A percentile compares a stretch with the other conserved stretches of the same genome.
Conservation (phyloP, 768 basidiomycete species). For the Macrocybe gigantea region DNA sequence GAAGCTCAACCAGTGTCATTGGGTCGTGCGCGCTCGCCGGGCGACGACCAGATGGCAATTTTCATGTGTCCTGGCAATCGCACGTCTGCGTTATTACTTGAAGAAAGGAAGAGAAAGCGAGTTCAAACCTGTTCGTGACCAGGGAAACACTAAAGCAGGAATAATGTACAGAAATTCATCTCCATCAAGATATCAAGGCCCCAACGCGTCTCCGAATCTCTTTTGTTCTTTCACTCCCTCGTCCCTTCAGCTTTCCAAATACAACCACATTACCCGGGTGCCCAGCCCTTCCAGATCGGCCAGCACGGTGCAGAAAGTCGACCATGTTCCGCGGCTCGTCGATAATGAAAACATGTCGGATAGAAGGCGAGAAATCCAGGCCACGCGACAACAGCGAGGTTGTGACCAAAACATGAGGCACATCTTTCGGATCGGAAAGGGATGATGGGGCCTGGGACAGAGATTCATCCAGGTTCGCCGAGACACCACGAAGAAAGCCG, state of each 20-base stretch:
- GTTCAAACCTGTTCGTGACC: too few species aligned
- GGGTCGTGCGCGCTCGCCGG: too few species aligned
- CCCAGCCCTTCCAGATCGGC: slow-evolving; percentile 75
- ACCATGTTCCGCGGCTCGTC: slow-evolving; percentile 88
- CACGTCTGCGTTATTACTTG: too few species aligned
- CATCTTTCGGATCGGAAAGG: slow-evolving; percentile 22
- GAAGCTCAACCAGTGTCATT: too few species aligned
- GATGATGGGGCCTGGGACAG: slow-evolving; percentile 1
- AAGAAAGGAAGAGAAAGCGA: too few species aligned
- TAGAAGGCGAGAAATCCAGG: slow-evolving; percentile 75
- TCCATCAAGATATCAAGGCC: slow-evolving; percentile 19
- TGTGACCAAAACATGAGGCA: slow-evolving; percentile 73
- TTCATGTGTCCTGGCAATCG: too few species aligned
- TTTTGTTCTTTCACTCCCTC: slow-evolving; percentile 49
- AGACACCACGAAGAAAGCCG: slow-evolving; percentile 52
- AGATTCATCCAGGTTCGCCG: slow-evolving; percentile 8
- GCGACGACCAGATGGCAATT: too few species aligned
- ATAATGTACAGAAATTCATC: too few species aligned
- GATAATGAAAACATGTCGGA: slow-evolving; percentile 80
- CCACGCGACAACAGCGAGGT: slow-evolving; percentile 90
- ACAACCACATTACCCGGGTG: slow-evolving; percentile 65
- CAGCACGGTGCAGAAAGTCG: slow-evolving; percentile 90
- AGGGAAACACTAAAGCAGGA: too few species aligned
- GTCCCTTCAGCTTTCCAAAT: slow-evolving; percentile 65
- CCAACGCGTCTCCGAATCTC: slow-evolving; percentile 47